Conservation (phyloP, 495 filamentous ascomycete species). For the Lichina pygmaea region DNA sequence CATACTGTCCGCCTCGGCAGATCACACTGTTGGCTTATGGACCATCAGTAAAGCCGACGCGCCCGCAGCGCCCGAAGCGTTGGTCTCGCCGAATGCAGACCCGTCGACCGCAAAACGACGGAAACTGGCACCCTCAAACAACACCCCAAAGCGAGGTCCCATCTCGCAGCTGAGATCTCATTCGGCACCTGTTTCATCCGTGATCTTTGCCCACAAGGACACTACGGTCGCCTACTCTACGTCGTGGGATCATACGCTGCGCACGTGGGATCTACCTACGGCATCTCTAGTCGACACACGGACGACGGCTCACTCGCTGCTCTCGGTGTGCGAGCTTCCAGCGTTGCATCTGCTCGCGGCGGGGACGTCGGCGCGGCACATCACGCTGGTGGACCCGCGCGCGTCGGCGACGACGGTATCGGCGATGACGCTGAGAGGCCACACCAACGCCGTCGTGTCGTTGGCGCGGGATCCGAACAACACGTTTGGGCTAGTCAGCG, state of each 20-base stretch:
- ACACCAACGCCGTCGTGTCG: slow-evolving; percentile 55
- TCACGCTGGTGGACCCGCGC: slow-evolving; percentile 75
- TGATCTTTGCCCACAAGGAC: slow-evolving; percentile 62
- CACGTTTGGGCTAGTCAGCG: slow-evolving; percentile 55
- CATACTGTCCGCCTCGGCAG: slow-evolving; percentile 58
- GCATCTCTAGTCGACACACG: slow-evolving; percentile 43
- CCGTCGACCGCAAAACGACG: slow-evolving; percentile 41
- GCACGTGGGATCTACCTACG: slow-evolving; percentile 78
- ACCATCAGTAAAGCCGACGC: slow-evolving; percentile 43
- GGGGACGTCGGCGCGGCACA: slow-evolving; percentile 62
- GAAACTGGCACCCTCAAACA: slow-evolving; percentile 33
- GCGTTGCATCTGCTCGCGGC: slow-evolving; percentile 49
- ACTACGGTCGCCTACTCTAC: slow-evolving; percentile 68
- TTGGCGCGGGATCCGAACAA: slow-evolving; percentile 45
- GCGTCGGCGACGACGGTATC: slow-evolving; percentile 40
- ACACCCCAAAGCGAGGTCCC: slow-evolving; percentile 50
- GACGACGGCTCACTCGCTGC: slow-evolving; percentile 53
- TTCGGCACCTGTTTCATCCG: slow-evolving; percentile 40
- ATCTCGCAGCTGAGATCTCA: slow-evolving; percentile 45
- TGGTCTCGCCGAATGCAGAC: slow-evolving; percentile 20
- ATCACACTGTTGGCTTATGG: slow-evolving; percentile 68
- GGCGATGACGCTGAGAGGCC: slow-evolving; percentile 71
- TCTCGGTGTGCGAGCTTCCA: slow-evolving; percentile 43
- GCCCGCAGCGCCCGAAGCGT: slow-evolving; percentile 35
- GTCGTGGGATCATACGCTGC: slow-evolving; percentile 69